Evolutionary conservation across 2,329 filamentous ascomycete species (phyloP).

Genomic region (Cylindrodendrum hubeiense): DNA sequence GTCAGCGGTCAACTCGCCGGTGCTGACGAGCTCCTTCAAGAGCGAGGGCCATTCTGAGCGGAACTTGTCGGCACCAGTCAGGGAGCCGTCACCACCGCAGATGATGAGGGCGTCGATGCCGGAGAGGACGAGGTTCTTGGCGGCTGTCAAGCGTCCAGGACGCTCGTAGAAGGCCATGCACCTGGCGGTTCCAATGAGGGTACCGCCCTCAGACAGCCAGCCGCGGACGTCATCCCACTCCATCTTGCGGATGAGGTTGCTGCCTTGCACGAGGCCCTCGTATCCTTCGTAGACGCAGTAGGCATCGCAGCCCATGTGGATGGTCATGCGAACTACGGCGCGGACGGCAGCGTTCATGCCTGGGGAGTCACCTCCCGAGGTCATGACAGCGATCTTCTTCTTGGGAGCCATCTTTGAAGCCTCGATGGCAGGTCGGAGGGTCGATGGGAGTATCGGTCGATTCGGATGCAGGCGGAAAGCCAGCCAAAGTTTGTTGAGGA

Average conservation of each 20-base stretch:
- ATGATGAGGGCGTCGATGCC: constrained; percentile 97
- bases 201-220: constrained; percentile 93
- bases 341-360: constrained; percentile 95
- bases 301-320: constrained; percentile 84
- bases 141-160: constrained; percentile 83
- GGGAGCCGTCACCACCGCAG: constrained; percentile 94
- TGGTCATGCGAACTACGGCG: constrained; percentile 90
- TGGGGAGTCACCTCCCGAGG: constrained; percentile 92
- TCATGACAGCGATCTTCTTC: constrained; percentile 89
- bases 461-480: constrained; percentile 34
- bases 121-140: constrained; percentile 92
- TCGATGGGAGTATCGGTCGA: constrained; percentile 28
- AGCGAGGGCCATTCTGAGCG: constrained; percentile 92
- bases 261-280: constrained; percentile 91
- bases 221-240: constrained; percentile 94
- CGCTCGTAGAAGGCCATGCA: constrained; percentile 95
- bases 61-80: constrained; percentile 96
- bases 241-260: constrained; percentile 88
- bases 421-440: constrained; percentile 25
- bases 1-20: constrained; percentile 75
- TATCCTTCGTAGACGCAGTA: constrained; percentile 94
- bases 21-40: constrained; percentile 84
- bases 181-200: constrained; percentile 93
- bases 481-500: constrained; percentile 45
- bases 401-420: constrained; percentile 60